phyloP scores from a whole-genome alignment of 2,329 filamentous ascomycete species.

The Thermothelomyces thermophilus region DNA sequence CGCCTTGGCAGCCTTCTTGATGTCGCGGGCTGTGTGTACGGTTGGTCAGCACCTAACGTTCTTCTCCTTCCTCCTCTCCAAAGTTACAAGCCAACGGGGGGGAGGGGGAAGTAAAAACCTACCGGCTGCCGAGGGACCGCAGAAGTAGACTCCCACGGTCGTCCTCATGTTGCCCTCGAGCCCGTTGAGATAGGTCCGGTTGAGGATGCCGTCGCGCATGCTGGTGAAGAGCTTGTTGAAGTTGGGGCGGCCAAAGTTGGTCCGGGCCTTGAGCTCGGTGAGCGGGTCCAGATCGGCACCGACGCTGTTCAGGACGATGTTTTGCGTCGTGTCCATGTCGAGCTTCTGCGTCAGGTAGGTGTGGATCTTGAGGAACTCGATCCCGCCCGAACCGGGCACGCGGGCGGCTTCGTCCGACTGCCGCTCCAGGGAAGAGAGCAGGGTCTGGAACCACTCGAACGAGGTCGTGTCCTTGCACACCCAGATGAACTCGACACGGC shows the following conservation, averaged over 20 bases:
- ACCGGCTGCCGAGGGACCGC: conserved; percentile 71
- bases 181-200: conserved; percentile 78
- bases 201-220: conserved; percentile 82
- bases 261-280: conserved; percentile 82
- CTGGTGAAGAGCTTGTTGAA: conserved; percentile 71
- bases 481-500: conserved; percentile 98
- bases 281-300: conserved; percentile 82
- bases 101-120: conserved; percentile 27
- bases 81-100: not conserved
- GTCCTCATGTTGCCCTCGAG: conserved; percentile 70
- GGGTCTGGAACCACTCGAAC: conserved; percentile 98
- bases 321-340: conserved; percentile 86
- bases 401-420: conserved; percentile 69
- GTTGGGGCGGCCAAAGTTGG: conserved; percentile 92
- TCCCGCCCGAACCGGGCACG: conserved; percentile 58
- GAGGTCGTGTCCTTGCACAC: conserved; percentile 92
- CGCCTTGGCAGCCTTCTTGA: conserved; percentile 70
- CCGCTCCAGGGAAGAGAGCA: conserved; percentile 82
- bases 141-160: conserved; percentile 96
- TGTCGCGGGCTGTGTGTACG: conserved; percentile 60
- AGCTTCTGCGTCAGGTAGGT: conserved; percentile 94
- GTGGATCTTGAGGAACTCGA: conserved; percentile 94
- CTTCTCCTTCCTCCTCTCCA: no score
- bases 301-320: conserved; percentile 94
- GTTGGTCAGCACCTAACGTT: not conserved